phyloP scores from a whole-genome alignment of 176 grass and related monocot species.

The Calamus simplicifolius region DNA sequence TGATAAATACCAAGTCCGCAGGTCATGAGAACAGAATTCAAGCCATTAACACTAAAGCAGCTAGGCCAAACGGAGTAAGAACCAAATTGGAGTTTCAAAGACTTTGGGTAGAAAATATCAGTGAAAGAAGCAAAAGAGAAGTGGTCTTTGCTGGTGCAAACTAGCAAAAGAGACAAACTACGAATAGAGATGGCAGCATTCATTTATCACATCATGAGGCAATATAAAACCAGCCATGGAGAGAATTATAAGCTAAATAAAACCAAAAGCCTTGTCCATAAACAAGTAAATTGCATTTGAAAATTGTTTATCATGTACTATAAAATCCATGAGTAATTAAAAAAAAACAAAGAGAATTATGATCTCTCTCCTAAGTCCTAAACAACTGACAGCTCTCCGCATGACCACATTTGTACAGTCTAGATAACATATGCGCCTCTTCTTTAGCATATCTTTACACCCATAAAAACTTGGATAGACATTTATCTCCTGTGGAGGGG shows the following conservation, averaged over 20 bases:
- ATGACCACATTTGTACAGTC: slow-evolving; percentile 77
- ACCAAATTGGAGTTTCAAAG: too few species aligned
- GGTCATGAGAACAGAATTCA: too few species aligned
- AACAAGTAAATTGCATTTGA: neutral
- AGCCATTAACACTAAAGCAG: too few species aligned
- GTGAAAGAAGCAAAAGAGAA: neutral
- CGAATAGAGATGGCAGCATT: too few species aligned
- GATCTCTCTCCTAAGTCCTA: neutral
- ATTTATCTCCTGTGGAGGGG: slow-evolving; percentile 46
- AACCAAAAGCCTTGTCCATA: too few species aligned
- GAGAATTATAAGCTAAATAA: too few species aligned
- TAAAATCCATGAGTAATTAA: slow-evolving; percentile 4
- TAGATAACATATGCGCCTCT: slow-evolving; percentile 25
- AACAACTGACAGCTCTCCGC: slow-evolving; percentile 11
- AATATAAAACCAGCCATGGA: too few species aligned
- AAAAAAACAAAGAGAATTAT: slow-evolving; percentile 12
- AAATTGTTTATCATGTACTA: slow-evolving; percentile 4
- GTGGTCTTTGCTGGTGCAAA: neutral
- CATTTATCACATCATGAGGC: too few species aligned
- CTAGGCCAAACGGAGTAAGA: too few species aligned
- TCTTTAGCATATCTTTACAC: slow-evolving; percentile 60
- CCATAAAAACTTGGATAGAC: slow-evolving; percentile 1
- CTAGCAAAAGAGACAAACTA: too few species aligned
- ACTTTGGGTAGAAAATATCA: too few species aligned
- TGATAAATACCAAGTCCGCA: too few species aligned